phyloP scores from a whole-genome alignment of 768 basidiomycete genomes.

The Tylopilus vinaceipallidus region DNA sequence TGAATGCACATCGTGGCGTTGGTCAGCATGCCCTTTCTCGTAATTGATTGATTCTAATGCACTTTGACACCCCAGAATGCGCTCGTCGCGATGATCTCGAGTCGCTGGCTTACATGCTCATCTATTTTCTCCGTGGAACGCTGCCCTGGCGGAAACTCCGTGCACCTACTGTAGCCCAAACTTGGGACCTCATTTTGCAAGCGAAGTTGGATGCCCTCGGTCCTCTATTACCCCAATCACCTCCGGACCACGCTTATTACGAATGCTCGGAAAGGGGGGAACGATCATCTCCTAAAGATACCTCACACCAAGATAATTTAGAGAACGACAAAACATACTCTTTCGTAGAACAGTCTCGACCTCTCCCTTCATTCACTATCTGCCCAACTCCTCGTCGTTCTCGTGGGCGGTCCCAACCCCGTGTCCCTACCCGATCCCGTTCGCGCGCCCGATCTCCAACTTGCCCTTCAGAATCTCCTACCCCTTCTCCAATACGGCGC shows the following conservation, averaged over 20 bases:
- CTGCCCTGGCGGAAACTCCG: constrained; percentile 77
- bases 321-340: constrained; percentile 14
- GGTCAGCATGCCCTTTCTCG: constrained; percentile 40
- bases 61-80: constrained; percentile 55
- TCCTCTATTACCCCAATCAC: constrained; percentile 15
- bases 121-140: constrained; percentile 76
- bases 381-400: constrained; percentile 11
- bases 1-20: constrained; percentile 73
- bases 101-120: constrained; percentile 78
- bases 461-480: neutral
- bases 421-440: constrained; percentile 14
- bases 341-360: constrained; percentile 16
- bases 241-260: constrained; percentile 15
- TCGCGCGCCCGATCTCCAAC: constrained; percentile 10
- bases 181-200: constrained; percentile 77
- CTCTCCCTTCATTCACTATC: constrained; percentile 5
- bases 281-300: constrained; percentile 1
- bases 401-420: constrained; percentile 18
- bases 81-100: constrained; percentile 80
- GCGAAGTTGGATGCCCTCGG: constrained; percentile 61
- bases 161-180: constrained; percentile 60
- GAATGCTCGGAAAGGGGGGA: constrained; percentile 1
- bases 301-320: constrained; percentile 1
- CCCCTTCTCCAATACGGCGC: constrained; percentile 21
- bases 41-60: neutral